phyloP scores from a whole-genome alignment of 768 basidiomycete species.

The Lactifluus piperatus region DNA sequence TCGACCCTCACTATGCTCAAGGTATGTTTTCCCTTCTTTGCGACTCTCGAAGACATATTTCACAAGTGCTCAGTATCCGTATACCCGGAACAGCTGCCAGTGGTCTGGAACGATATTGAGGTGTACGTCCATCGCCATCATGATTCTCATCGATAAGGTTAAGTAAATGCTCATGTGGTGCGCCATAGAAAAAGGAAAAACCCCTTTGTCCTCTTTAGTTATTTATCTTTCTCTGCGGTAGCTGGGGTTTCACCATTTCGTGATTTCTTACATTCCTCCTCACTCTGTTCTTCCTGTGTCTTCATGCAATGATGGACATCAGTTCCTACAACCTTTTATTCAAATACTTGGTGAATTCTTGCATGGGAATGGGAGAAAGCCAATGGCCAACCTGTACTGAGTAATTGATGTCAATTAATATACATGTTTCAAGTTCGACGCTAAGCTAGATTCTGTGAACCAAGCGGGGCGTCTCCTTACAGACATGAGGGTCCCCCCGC shows the following conservation, averaged over 20 bases:
- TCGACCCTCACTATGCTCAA: slow-evolving; percentile 48
- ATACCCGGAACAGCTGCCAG: slow-evolving; percentile 28
- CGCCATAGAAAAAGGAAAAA: neutral
- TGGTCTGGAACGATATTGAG: slow-evolving; percentile 26
- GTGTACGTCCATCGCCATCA: slow-evolving; percentile 27
- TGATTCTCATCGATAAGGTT: slow-evolving; percentile 39
- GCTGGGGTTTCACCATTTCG: too few species aligned
- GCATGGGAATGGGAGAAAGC: slow-evolving; percentile 29
- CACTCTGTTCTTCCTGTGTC: slow-evolving; percentile 38
- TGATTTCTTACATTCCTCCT: slow-evolving; percentile 36
- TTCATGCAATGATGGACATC: slow-evolving; percentile 40
- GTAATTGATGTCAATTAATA: neutral
- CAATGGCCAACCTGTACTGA: slow-evolving; percentile 30
- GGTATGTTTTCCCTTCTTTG: slow-evolving; percentile 22
- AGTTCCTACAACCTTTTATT: slow-evolving; percentile 40
- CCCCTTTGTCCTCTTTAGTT: neutral
- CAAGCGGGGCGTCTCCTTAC: too few species aligned
- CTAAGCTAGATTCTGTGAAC: too few species aligned
- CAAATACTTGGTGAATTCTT: slow-evolving; percentile 37
- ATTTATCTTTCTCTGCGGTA: neutral
- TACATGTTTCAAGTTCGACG: neutral
- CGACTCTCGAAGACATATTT: neutral
- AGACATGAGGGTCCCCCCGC: too few species aligned
- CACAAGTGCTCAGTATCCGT: slow-evolving; percentile 26
- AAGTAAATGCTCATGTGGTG: slow-evolving; percentile 43